These are phyloP conservation scores for Sporisorium sorghi DNA, from an alignment of 1,284 basidiomycete genomes.

Conservation along the genomic window DNA sequence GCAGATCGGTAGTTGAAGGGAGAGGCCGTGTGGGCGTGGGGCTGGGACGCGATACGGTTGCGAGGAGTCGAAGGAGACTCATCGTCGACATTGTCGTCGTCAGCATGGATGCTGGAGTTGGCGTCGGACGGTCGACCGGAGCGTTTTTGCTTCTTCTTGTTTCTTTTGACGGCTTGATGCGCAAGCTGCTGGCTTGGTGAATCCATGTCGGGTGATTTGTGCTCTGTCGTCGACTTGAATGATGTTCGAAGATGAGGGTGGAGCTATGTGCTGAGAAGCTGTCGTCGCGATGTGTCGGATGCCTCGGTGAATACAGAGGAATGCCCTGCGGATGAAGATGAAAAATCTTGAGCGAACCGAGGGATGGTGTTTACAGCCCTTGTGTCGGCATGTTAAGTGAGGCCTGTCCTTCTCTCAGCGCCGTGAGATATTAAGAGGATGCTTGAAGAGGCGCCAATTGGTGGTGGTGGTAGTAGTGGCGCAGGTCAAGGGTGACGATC, in stretches of 20 bases:
- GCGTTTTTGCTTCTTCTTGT: background rate
- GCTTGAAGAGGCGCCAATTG: background rate
- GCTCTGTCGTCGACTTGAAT: background rate
- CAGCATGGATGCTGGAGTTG: background rate
- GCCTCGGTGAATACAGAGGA: background rate
- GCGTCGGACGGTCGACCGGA: conserved; percentile 2
- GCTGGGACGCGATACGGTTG: conserved; percentile 15
- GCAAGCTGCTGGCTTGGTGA: background rate
- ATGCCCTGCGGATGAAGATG: background rate
- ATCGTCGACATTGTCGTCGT: conserved; percentile 7
- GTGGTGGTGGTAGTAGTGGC: background rate
- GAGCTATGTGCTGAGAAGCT: background rate
- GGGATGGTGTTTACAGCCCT: background rate
- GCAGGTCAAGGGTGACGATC: background rate
- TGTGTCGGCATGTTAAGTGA: background rate
- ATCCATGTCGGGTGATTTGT: background rate
- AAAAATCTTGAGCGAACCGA: background rate
- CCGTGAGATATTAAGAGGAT: background rate
- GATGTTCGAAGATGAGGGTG: background rate
- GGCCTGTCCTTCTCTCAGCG: background rate
- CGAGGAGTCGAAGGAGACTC: conserved; percentile 23
- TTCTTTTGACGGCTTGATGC: conserved; percentile 1
- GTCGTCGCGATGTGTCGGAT: background rate
- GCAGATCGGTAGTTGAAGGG: conserved; percentile 30
- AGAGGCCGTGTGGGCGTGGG: conserved; percentile 15